Conservation (phyloP, 805 yeast species). For the Kazachstania africana region DNA sequence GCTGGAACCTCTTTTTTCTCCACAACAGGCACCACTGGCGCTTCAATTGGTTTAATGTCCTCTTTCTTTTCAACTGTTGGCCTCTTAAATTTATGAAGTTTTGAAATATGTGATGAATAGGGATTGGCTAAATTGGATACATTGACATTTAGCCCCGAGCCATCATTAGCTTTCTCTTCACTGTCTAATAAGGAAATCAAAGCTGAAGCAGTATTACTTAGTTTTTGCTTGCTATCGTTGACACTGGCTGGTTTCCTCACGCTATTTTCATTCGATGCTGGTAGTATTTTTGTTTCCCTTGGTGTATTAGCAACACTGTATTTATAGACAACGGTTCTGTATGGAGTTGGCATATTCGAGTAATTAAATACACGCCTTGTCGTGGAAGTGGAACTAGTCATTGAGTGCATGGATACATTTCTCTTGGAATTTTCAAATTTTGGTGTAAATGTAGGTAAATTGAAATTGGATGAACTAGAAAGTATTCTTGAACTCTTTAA, state of each 20-base stretch:
- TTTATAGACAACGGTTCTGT: constrained; percentile 25
- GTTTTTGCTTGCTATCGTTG: constrained; percentile 8
- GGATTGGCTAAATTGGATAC: constrained; percentile 31
- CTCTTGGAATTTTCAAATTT: constrained; percentile 19
- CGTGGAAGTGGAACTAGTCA: constrained; percentile 12
- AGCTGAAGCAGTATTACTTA: constrained; percentile 40
- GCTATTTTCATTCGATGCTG: neutral
- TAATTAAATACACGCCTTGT: constrained; percentile 28
- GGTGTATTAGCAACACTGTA: constrained; percentile 13
- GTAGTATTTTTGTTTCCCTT: neutral
- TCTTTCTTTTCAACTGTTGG: neutral
- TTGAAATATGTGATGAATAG: constrained; percentile 24
- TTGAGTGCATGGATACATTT: constrained; percentile 9
- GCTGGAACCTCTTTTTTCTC: neutral
- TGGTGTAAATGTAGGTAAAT: constrained; percentile 28
- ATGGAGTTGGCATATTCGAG: constrained; percentile 30
- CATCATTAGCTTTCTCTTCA: constrained; percentile 5
- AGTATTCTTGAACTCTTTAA: neutral
- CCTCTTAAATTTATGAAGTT: constrained; percentile 4
- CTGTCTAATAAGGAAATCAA: constrained; percentile 34
- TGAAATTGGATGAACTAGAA: constrained; percentile 6
- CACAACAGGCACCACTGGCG: neutral
- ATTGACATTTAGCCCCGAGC: constrained; percentile 1
- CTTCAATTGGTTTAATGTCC: constrained; percentile 1
- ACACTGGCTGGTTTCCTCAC: neutral